A percentile compares a stretch with the other conserved stretches of the same genome.
Conservation (phyloP, 2,329 filamentous ascomycete genomes). For the Aspergillaceae sp. region DNA sequence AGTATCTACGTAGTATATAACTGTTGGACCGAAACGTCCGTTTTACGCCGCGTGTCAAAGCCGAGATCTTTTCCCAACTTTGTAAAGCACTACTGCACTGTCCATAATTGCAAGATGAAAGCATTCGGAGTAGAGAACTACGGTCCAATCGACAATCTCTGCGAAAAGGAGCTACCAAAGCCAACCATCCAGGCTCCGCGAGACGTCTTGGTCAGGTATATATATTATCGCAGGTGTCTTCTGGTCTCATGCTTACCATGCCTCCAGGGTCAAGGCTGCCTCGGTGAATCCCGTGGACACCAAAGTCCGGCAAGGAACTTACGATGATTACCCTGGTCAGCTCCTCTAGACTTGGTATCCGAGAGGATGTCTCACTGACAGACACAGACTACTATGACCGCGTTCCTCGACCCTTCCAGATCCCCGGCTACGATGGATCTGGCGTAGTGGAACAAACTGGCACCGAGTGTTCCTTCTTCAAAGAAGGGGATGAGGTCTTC, state of each 20-base stretch:
- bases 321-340: conserved; percentile 28
- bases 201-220: conserved; percentile 29
- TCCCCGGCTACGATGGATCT: conserved; percentile 39
- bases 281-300: conserved; percentile 35
- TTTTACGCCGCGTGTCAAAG: too few species aligned
- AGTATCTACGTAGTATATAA: too few species aligned
- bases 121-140: conserved; percentile 11
- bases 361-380: neutral
- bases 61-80: too few species aligned
- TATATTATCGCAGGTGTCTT: neutral
- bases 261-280: conserved; percentile 25
- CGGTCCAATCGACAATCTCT: conserved; percentile 10
- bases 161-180: conserved; percentile 12
- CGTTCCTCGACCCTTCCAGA: conserved; percentile 22
- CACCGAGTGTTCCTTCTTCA: conserved; percentile 26
- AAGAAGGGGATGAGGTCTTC: conserved; percentile 38
- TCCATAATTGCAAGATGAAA: neutral
- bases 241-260: neutral
- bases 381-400: conserved; percentile 26
- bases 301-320: conserved; percentile 26
- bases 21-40: too few species aligned
- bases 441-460: conserved; percentile 32
- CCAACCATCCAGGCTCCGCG: conserved; percentile 22
- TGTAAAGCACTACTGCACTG: neutral
- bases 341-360: neutral